phyloP scores from a whole-genome alignment of 805 yeast species.

The Lipomyces sp. region DNA sequence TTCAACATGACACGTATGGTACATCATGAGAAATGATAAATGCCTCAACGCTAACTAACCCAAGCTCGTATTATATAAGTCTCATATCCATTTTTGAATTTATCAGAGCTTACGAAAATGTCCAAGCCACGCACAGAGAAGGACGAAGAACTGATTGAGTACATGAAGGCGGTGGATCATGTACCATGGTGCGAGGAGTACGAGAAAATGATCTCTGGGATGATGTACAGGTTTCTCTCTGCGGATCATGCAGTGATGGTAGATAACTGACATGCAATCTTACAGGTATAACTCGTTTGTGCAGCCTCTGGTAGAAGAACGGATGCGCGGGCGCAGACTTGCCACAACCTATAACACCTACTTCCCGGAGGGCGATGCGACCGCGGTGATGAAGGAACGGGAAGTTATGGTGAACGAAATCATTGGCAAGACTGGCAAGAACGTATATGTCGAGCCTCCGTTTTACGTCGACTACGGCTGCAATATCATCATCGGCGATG shows the following conservation, averaged over 20 bases:
- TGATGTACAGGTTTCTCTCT: slow-evolving; percentile 33
- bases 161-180: slow-evolving; percentile 4
- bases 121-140: too few relatives aligned
- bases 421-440: slow-evolving; percentile 49
- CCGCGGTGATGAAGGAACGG: slow-evolving; percentile 40
- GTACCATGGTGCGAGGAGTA: slow-evolving; percentile 41
- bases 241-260: neutral
- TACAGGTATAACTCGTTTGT: slow-evolving; percentile 40
- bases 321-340: slow-evolving; percentile 34
- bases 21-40: too few relatives aligned
- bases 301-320: slow-evolving; percentile 33
- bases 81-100: too few relatives aligned
- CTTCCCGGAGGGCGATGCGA: slow-evolving; percentile 29
- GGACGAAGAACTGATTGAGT: slow-evolving; percentile 8
- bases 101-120: too few relatives aligned
- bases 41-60: too few relatives aligned
- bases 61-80: too few relatives aligned
- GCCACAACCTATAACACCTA: slow-evolving; percentile 35
- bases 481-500: slow-evolving; percentile 55
- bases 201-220: slow-evolving; percentile 55
- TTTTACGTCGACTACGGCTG: slow-evolving; percentile 64
- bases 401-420: slow-evolving; percentile 40
- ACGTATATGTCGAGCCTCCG: slow-evolving; percentile 54
- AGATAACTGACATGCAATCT: neutral
- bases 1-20: too few relatives aligned